phyloP scores from a whole-genome alignment of 2,329 filamentous ascomycete genomes.

The Fusarium sp. region DNA sequence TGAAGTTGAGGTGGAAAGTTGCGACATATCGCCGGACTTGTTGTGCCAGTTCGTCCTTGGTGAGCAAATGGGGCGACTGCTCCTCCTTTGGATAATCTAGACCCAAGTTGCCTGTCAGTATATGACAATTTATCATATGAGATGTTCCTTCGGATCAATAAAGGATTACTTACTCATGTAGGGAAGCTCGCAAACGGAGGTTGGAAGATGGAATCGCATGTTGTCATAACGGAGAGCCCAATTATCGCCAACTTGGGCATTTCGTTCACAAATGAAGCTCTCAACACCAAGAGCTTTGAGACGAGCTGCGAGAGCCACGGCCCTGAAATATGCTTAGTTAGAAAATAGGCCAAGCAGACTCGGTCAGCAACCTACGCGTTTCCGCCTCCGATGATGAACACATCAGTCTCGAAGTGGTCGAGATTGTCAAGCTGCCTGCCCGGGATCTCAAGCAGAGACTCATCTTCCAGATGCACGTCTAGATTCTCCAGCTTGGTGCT shows the following conservation, averaged over 20 bases:
- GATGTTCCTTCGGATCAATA: background rate
- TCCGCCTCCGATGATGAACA: constrained; percentile 29
- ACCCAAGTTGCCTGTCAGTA: background rate
- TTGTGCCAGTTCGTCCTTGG: constrained; percentile 19
- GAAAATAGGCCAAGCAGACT: background rate
- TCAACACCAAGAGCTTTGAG: constrained; percentile 25
- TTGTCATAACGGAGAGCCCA: constrained; percentile 29
- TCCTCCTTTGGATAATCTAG: constrained; percentile 12
- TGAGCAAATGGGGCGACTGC: constrained; percentile 8
- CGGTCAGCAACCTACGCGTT: constrained; percentile 9
- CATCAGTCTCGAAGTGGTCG: background rate
- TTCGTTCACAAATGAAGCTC: constrained; percentile 24
- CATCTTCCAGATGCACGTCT: constrained; percentile 10
- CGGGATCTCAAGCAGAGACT: background rate
- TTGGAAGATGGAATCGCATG: constrained; percentile 29
- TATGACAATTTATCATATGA: background rate
- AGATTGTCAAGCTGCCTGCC: background rate
- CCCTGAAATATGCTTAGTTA: background rate
- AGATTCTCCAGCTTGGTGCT: constrained; percentile 25
- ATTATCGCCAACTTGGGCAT: constrained; percentile 18
- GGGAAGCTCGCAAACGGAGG: constrained; percentile 24
- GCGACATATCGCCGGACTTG: constrained; percentile 10
- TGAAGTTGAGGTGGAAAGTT: constrained; percentile 16
- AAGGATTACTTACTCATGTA: constrained; percentile 13
- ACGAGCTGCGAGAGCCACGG: constrained; percentile 13